These are phyloP conservation scores for Carex arenaria DNA, from an alignment of 202 grass and related monocot genomes.

Conservation along the genomic window DNA sequence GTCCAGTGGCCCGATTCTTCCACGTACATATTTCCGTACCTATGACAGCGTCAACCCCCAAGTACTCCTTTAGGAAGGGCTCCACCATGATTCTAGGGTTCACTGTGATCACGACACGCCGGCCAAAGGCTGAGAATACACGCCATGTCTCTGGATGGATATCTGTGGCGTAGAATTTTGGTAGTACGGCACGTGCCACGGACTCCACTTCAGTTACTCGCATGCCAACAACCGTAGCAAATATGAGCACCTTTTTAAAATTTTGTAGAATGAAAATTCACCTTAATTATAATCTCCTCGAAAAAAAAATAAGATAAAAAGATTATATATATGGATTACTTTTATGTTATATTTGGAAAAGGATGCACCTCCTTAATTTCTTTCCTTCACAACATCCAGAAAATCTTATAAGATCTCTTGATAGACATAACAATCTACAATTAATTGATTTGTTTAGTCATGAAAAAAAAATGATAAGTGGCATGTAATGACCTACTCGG, in stretches of 20 bases:
- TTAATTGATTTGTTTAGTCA: not conserved
- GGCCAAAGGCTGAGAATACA: conserved; percentile 49
- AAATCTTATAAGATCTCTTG: conserved; percentile 3
- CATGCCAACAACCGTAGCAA: conserved; percentile 41
- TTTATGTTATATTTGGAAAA: not conserved
- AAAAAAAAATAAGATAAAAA: conserved; percentile 3
- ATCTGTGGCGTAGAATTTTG: conserved; percentile 65
- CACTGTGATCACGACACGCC: conserved; percentile 45
- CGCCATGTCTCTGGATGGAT: conserved; percentile 59
- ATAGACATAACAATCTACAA: not conserved
- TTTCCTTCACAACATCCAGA: not conserved
- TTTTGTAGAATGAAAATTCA: not conserved
- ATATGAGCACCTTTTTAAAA: conserved; percentile 43
- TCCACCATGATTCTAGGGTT: conserved; percentile 67
- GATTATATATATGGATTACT: not conserved
- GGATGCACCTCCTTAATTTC: not conserved
- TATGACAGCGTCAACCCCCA: conserved; percentile 51
- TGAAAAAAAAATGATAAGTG: not conserved
- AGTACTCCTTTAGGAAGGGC: conserved; percentile 62
- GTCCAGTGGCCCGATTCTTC: conserved; percentile 39
- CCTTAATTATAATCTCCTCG: not conserved
- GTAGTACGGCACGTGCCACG: conserved; percentile 65
- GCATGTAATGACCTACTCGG: conserved; percentile 11
- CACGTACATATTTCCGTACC: conserved; percentile 63
- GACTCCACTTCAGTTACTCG: conserved; percentile 45